Evolutionary conservation across 2,329 filamentous ascomycete species (phyloP).

Genomic region (Colletotrichum horii): DNA sequence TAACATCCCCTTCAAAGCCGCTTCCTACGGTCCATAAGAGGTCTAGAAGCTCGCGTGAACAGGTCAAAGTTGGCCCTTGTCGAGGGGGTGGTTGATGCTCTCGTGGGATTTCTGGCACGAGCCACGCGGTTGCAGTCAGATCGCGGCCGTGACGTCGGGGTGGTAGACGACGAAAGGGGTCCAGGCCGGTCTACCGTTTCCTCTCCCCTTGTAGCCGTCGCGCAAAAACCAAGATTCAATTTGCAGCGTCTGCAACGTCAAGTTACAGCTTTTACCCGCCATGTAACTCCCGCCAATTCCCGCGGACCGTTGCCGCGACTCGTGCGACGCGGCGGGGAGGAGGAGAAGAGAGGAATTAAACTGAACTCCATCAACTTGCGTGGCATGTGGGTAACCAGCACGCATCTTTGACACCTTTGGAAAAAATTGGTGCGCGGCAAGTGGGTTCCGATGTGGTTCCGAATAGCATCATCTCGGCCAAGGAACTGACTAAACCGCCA

Average conservation of each 20-base stretch:
- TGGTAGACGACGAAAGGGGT: background rate
- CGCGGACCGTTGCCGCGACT: background rate
- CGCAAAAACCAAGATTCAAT: background rate
- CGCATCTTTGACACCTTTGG: background rate
- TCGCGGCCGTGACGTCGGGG: background rate
- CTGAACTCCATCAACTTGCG: background rate
- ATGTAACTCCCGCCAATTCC: background rate
- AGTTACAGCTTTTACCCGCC: background rate
- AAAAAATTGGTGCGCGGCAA: constrained; percentile 4
- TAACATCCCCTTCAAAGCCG: background rate
- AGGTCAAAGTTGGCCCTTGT: background rate
- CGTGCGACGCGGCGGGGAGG: background rate
- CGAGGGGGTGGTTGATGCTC: background rate
- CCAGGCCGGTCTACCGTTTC: background rate
- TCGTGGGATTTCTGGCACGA: background rate
- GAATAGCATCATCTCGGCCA: constrained; percentile 18
- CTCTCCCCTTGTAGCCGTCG: background rate
- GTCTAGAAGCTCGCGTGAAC: background rate
- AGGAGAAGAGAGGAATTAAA: background rate
- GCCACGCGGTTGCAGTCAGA: background rate
- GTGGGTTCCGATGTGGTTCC: constrained; percentile 10
- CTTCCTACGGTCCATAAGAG: background rate
- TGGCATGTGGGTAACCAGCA: background rate
- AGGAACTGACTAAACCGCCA: background rate
- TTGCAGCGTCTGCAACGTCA: background rate